These are phyloP conservation scores for Hysterangium stoloniferum DNA, from an alignment of 768 basidiomycete species.

Conservation along the genomic window DNA sequence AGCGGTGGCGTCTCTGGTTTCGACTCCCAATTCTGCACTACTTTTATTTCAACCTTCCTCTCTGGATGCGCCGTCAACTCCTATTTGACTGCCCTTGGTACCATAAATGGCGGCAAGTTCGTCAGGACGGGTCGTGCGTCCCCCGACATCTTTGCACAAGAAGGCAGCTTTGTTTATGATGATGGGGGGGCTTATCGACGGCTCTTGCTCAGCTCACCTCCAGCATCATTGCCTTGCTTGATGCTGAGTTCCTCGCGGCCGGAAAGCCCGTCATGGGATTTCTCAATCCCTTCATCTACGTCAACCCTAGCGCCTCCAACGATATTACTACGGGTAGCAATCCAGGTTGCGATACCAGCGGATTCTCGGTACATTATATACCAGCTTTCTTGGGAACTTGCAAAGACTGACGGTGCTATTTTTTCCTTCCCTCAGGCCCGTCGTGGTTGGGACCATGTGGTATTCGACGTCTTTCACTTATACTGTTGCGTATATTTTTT, in stretches of 20 bases:
- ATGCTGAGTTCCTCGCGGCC: slow-evolving; percentile 23
- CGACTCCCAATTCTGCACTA: slow-evolving; percentile 9
- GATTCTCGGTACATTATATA: slow-evolving; percentile 23
- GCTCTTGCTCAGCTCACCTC: slow-evolving; percentile 29
- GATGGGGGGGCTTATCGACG: slow-evolving; percentile 17
- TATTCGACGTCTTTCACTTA: too few species aligned
- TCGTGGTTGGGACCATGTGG: slow-evolving; percentile 16
- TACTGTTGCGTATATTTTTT: neutral
- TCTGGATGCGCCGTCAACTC: slow-evolving; percentile 14
- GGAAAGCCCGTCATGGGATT: slow-evolving; percentile 27
- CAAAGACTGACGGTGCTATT: neutral
- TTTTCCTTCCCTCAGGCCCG: slow-evolving; percentile 8
- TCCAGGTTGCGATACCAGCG: slow-evolving; percentile 52
- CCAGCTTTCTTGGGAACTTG: neutral
- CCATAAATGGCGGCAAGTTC: slow-evolving; percentile 39
- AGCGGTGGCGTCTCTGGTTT: slow-evolving; percentile 18
- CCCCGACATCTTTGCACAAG: slow-evolving; percentile 40
- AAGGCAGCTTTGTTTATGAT: slow-evolving; percentile 14
- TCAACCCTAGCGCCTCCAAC: slow-evolving; percentile 20
- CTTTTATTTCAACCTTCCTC: slow-evolving; percentile 18
- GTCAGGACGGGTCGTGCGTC: slow-evolving; percentile 33
- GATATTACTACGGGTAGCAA: slow-evolving; percentile 54
- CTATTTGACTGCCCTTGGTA: slow-evolving; percentile 12
- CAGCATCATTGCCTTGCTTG: slow-evolving; percentile 26
- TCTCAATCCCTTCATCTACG: slow-evolving; percentile 30